Percentiles rank a stretch among this genome's conserved stretches.
Evolutionary conservation across 106 monocot genomes (phyloP).

Genomic region (Phalaenopsis equestris): DNA sequence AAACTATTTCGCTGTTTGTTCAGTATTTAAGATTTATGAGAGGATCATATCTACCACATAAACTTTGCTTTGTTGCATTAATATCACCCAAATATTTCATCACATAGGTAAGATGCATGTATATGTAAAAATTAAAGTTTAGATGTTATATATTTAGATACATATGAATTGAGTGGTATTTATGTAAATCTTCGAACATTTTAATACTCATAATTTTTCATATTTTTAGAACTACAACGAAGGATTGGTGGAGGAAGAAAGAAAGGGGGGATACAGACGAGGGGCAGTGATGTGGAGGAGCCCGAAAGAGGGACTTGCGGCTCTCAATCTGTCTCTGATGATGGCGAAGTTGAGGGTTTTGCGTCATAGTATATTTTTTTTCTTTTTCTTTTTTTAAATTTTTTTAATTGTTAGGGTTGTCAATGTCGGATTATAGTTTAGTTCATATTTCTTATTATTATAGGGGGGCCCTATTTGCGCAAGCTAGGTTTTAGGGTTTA

Average conservation of each 20-base stretch:
- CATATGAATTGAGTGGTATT: too few relatives aligned
- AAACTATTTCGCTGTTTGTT: too few relatives aligned
- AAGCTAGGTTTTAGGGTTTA: neutral
- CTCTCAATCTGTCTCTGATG: neutral
- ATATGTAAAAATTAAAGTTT: too few relatives aligned
- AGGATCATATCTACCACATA: too few relatives aligned
- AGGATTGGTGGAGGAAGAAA: neutral
- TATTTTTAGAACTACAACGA: neutral
- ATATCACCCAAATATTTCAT: too few relatives aligned
- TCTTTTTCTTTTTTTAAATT: neutral
- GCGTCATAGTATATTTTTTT: neutral
- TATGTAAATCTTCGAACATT: too few relatives aligned
- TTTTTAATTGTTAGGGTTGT: neutral
- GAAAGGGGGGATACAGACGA: neutral
- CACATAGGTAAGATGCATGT: too few relatives aligned
- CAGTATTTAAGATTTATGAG: too few relatives aligned
- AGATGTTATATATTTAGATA: too few relatives aligned
- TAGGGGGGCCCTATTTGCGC: neutral
- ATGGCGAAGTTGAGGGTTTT: neutral
- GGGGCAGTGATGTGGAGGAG: neutral
- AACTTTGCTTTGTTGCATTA: too few relatives aligned
- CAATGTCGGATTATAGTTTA: neutral
- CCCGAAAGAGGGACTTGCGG: neutral
- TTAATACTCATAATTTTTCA: too few relatives aligned
- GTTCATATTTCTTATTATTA: neutral